These are phyloP conservation scores for Verticillium isaacii DNA, from an alignment of 2,329 filamentous ascomycete genomes.

Conservation along the genomic window DNA sequence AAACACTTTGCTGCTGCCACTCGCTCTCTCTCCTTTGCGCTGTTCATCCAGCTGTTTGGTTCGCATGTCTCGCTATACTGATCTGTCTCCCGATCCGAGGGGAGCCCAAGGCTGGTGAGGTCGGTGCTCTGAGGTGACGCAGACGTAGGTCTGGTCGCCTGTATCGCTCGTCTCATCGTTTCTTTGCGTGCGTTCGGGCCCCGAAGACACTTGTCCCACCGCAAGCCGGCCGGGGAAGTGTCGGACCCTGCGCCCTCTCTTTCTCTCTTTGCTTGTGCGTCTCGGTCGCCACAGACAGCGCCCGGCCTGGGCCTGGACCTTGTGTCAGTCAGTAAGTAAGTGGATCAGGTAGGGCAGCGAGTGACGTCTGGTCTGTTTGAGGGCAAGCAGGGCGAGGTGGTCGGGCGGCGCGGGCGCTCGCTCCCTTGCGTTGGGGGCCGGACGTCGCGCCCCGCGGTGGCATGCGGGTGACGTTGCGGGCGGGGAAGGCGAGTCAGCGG, in stretches of 20 bases:
- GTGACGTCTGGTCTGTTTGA: too few relatives aligned
- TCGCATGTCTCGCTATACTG: not conserved
- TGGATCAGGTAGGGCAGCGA: too few relatives aligned
- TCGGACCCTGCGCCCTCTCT: too few relatives aligned
- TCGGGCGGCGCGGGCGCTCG: not conserved
- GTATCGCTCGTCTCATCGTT: not conserved
- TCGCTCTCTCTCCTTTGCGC: not conserved
- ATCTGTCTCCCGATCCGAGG: not conserved
- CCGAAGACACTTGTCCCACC: not conserved
- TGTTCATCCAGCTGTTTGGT: not conserved
- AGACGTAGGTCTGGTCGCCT: not conserved
- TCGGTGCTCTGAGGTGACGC: not conserved
- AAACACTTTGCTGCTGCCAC: not conserved
- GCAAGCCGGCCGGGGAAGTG: not conserved
- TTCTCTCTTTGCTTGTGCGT: not conserved
- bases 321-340: not conserved
- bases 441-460: not conserved
- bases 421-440: not conserved
- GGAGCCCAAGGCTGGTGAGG: not conserved
- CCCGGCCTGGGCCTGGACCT: not conserved
- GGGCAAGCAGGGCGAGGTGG: not conserved
- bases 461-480: not conserved
- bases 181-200: not conserved
- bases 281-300: not conserved
- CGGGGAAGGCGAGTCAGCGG: not conserved